phyloP scores from a whole-genome alignment of 2,329 filamentous ascomycete genomes.

The Phialemonium atrogriseum region DNA sequence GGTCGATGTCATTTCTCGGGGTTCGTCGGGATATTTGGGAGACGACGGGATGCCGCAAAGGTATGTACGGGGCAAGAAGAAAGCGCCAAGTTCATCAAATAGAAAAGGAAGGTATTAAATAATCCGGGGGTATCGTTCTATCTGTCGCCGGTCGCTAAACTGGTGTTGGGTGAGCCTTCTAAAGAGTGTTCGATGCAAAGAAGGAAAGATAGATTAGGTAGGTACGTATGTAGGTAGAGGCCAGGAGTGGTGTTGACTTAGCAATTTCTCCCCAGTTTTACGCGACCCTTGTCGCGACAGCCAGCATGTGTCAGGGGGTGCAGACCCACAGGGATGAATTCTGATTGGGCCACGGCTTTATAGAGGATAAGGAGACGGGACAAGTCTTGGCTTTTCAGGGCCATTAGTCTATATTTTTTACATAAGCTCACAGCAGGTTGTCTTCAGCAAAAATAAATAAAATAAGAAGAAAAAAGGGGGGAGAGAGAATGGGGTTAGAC shows the following conservation, averaged over 20 bases:
- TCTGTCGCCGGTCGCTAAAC: slow-evolving; percentile 4
- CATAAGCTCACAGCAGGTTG: too few relatives aligned
- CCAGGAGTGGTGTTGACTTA: slow-evolving; percentile 2
- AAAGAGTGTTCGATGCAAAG: neutral
- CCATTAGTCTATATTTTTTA: too few relatives aligned
- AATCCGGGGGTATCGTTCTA: slow-evolving; percentile 1
- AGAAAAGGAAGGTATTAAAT: slow-evolving; percentile 1
- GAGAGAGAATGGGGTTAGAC: too few relatives aligned
- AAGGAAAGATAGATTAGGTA: slow-evolving; percentile 1
- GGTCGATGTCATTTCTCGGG: neutral
- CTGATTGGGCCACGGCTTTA: slow-evolving; percentile 1
- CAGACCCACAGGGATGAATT: neutral
- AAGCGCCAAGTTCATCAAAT: slow-evolving; percentile 1
- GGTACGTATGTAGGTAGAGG: too few relatives aligned
- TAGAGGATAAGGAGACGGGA: neutral
- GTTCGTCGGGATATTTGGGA: neutral
- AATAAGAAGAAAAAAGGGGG: too few relatives aligned
- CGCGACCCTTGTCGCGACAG: slow-evolving; percentile 22
- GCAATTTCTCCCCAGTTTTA: slow-evolving; percentile 4
- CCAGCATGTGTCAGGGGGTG: slow-evolving; percentile 19
- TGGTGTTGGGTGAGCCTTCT: slow-evolving; percentile 1
- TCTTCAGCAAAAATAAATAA: too few relatives aligned
- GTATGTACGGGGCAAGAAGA: too few relatives aligned
- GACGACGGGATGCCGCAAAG: neutral
- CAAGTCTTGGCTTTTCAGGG: too few relatives aligned